Conservation (phyloP, 2,329 filamentous ascomycete species). For the Penicillium sp. region DNA sequence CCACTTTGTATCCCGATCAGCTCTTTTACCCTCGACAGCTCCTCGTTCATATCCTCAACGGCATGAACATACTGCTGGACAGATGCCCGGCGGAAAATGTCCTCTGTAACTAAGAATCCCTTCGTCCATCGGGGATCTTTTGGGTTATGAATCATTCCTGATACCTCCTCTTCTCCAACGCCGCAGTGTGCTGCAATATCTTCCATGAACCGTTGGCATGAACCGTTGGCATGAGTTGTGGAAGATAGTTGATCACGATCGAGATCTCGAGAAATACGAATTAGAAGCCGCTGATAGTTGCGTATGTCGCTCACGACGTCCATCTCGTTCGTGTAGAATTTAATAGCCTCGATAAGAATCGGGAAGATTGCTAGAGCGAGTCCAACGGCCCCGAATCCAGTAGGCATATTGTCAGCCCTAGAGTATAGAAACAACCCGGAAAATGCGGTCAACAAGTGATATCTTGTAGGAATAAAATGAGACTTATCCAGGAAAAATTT, state of each 20-base stretch:
- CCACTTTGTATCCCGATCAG: background rate
- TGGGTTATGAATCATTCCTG: background rate
- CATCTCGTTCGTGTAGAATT: slow-evolving; percentile 2
- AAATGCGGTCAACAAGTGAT: background rate
- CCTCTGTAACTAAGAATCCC: background rate
- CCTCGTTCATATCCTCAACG: slow-evolving; percentile 2
- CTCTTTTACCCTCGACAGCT: background rate
- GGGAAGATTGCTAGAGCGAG: slow-evolving; percentile 2
- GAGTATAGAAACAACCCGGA: too few species aligned
- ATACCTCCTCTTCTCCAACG: slow-evolving; percentile 1
- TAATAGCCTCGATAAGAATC: background rate
- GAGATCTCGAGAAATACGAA: background rate
- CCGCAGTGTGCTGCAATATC: background rate
- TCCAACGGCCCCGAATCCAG: background rate
- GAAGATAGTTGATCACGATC: background rate
- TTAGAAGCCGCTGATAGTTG: slow-evolving; percentile 1
- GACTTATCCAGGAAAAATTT: background rate
- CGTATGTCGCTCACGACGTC: background rate
- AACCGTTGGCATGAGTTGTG: background rate
- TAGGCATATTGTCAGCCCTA: background rate
- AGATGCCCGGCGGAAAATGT: background rate
- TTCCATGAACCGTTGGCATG: slow-evolving; percentile 2
- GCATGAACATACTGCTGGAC: background rate
- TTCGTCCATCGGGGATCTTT: background rate
- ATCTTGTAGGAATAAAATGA: background rate